phyloP scores from a whole-genome alignment of 208 protist genomes.

The Balamuthia mandrillaris region DNA sequence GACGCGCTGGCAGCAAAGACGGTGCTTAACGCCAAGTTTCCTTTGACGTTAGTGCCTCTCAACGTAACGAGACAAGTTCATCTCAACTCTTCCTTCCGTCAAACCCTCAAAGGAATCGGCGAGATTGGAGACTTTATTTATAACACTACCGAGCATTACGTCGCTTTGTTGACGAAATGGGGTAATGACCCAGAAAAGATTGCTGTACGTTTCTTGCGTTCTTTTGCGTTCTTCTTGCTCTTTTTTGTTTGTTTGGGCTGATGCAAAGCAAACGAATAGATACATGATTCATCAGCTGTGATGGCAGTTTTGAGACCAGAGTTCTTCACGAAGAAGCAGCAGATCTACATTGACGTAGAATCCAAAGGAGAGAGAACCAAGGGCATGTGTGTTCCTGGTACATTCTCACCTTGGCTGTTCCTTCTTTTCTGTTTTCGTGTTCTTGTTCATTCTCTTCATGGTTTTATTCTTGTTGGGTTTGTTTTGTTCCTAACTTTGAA shows the following conservation, averaged over 20 bases:
- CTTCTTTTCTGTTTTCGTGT: no score
- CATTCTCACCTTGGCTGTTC: not conserved
- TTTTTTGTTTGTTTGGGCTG: not conserved
- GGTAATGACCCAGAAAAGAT: constrained; percentile 4
- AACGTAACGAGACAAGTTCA: not conserved
- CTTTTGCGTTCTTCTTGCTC: not conserved
- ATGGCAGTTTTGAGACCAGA: not conserved
- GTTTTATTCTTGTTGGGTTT: not conserved
- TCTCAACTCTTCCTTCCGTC: not conserved
- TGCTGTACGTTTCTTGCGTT: not conserved
- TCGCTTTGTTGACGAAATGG: not conserved
- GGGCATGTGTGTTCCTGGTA: constrained; percentile 11
- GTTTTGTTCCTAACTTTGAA: not conserved
- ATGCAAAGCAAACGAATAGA: not conserved
- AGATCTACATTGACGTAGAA: not conserved
- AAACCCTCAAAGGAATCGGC: not conserved
- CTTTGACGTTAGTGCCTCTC: not conserved
- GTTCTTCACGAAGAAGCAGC: not conserved
- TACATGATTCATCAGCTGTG: constrained; percentile 5
- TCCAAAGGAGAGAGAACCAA: not conserved
- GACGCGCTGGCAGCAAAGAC: not conserved
- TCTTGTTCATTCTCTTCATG: not conserved
- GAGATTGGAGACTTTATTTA: not conserved
- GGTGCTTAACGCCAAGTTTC: constrained; percentile 1
- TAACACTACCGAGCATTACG: not conserved